Evolutionary conservation across 2,329 filamentous ascomycete genomes (phyloP).

Genomic region (Rosellinia necatrix): DNA sequence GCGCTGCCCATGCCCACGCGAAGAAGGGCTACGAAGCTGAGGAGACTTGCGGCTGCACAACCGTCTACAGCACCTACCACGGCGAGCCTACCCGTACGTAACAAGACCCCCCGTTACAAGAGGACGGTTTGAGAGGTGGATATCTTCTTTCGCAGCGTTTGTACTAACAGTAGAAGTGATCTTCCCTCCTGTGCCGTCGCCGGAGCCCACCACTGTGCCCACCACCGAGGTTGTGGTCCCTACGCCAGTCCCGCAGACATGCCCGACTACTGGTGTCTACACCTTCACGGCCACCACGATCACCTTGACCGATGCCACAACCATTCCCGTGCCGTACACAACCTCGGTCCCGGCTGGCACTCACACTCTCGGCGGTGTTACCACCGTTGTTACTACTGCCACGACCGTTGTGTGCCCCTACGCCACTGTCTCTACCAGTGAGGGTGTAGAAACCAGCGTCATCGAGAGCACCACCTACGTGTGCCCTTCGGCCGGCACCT

Average conservation of each 20-base stretch:
- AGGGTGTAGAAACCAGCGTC: conserved; percentile 66
- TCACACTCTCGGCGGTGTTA: conserved; percentile 73
- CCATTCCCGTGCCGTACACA: conserved; percentile 66
- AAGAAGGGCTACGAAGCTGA: conserved; percentile 49
- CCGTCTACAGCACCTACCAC: conserved; percentile 72
- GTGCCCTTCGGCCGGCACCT: conserved; percentile 74
- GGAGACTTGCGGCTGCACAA: conserved; percentile 69
- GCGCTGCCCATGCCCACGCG: conserved; percentile 57
- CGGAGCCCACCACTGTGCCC: conserved; percentile 35
- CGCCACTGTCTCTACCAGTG: conserved; percentile 65
- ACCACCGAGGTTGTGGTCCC: conserved; percentile 54
- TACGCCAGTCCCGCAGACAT: conserved; percentile 57
- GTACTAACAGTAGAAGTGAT: conserved; percentile 43
- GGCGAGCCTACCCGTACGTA: conserved; percentile 68
- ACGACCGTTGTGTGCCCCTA: conserved; percentile 74
- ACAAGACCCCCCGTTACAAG: neutral
- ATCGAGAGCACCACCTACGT: conserved; percentile 73
- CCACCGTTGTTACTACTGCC: conserved; percentile 67
- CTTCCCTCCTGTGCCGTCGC: conserved; percentile 42
- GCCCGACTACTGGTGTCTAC: conserved; percentile 72
- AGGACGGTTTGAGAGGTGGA: neutral
- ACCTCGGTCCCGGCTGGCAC: conserved; percentile 66
- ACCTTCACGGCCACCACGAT: conserved; percentile 76
- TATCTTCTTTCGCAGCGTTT: neutral
- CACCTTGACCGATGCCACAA: conserved; percentile 68